phyloP scores from a whole-genome alignment of 2,329 filamentous ascomycete genomes.

The Fusarium temperatum region DNA sequence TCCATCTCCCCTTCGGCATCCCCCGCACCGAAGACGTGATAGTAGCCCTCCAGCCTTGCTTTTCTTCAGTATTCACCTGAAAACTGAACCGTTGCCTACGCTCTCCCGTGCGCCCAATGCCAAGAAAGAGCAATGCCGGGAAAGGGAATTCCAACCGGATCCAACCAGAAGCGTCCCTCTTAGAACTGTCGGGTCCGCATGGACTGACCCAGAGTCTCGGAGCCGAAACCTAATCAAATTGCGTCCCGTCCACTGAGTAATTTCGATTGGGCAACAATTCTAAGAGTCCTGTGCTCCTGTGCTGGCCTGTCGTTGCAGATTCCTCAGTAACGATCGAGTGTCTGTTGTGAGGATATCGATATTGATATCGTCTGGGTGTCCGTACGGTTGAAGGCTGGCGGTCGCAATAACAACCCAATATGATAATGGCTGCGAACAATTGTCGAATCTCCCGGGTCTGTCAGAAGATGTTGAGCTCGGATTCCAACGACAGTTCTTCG shows the following conservation, averaged over 20 bases:
- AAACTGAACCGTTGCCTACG: neutral
- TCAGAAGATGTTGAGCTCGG: neutral
- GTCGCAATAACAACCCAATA: neutral
- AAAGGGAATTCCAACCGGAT: constrained; percentile 17
- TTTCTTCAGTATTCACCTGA: neutral
- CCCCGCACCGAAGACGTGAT: constrained; percentile 28
- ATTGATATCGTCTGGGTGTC: neutral
- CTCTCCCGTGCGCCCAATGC: neutral
- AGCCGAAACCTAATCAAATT: constrained; percentile 14
- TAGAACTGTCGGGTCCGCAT: constrained; percentile 7
- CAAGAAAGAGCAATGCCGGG: constrained; percentile 6
- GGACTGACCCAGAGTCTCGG: constrained; percentile 7
- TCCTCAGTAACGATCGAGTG: neutral
- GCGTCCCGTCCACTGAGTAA: neutral
- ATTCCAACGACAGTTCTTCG: neutral
- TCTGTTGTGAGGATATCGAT: neutral
- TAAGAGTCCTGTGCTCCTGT: neutral
- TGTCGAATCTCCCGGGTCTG: neutral
- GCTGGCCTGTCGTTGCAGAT: neutral
- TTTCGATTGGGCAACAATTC: constrained; percentile 5
- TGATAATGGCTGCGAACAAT: neutral
- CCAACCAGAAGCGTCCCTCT: constrained; percentile 19
- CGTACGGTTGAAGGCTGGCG: neutral
- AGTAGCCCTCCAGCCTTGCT: constrained; percentile 33
- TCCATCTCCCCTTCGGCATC: constrained; percentile 8